These are phyloP conservation scores for Bremia lactucae DNA, from an alignment of 352 stramenopile genomes.

Conservation along the genomic window DNA sequence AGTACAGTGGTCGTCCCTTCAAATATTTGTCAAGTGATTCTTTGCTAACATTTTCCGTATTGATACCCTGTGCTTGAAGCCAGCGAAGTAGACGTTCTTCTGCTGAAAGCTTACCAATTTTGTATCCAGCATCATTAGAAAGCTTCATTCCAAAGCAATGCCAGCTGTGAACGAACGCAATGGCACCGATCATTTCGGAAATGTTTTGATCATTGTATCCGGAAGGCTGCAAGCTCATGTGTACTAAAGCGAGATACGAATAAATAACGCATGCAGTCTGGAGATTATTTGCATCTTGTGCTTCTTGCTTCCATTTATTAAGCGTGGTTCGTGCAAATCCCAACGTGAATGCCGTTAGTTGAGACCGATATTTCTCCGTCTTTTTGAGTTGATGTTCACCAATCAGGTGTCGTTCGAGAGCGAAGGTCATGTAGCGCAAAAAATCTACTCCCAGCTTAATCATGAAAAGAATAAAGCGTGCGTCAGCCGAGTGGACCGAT, in stretches of 20 bases:
- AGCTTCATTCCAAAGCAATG: conserved; percentile 86
- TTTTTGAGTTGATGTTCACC: conserved; percentile 24
- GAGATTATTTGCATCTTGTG: conserved; percentile 61
- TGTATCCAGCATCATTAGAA: conserved; percentile 30
- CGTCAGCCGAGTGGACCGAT: conserved; percentile 73
- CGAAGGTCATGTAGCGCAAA: conserved; percentile 70
- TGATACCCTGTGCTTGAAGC: conserved; percentile 84
- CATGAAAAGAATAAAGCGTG: conserved; percentile 83
- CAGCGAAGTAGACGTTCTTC: conserved; percentile 78
- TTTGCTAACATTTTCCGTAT: conserved; percentile 75
- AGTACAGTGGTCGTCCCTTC: conserved; percentile 70
- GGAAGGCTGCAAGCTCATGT: conserved; percentile 50
- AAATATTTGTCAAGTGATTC: conserved; percentile 82
- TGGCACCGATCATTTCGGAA: conserved; percentile 61
- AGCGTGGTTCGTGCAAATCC: conserved; percentile 60
- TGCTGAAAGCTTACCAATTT: conserved; percentile 40
- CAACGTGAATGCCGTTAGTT: conserved; percentile 51
- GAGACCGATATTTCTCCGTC: conserved; percentile 40
- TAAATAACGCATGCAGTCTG: conserved; percentile 79
- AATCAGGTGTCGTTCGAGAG: conserved; percentile 35
- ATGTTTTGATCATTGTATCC: conserved; percentile 67
- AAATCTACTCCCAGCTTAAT: conserved; percentile 75
- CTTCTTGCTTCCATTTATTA: conserved; percentile 69
- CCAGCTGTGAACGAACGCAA: conserved; percentile 86
- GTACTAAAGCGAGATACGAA: conserved; percentile 65